Base-by-base conservation (phyloP, 345 rosid species). In the Populus alba region DNA sequence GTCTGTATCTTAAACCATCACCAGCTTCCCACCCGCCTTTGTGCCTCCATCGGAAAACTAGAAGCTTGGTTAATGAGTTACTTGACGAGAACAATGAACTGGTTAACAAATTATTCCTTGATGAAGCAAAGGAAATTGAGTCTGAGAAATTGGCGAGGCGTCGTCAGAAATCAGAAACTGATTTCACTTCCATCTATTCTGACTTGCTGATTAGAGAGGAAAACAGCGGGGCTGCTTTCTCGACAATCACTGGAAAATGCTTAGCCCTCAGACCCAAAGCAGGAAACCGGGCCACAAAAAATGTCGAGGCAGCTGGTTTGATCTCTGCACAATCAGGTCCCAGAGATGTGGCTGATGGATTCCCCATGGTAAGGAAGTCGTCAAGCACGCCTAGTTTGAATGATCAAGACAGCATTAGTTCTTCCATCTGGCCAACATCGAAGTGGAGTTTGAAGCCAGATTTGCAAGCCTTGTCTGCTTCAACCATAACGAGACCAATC, bases 111-210 rank as follows among this genome's bases (percentile, higher is more conserved):
- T 38, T 47, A 66, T 62, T 29, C 17, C 67, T 17, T 76, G 84
- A 55, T 66, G 84, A 83, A n/a, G 45, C 74, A 69, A 79, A 72
- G 39, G 89, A 89, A 43, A 18, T 62, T 4, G 81, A 82, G 31
- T 51, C 86, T 4, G 90, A 81, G 57, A 90, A 89, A 75, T 62
- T 87, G 71, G 70, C 79, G 7, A 85, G 89, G 79, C 84, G 97
- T 79, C 94, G 87, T n/a, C 97, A 87, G 81, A 95, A 93, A 80
- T 88, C 94, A 2, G 93, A 82, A 75, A 82, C 85, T 2, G 89
- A 90, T 69, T 86, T 88, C 66, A 55, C 77, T 69, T 68, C 81
- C 47, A n/a, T 25, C 11, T 22, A 15, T n/a, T 66, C 66, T 0
- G 55, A 66, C 11, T 18, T 66, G 68, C 72, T 75, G 33, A 70